These are phyloP conservation scores for Meyerozyma carpophila DNA, from an alignment of 1,139 yeast species.

Conservation along the genomic window DNA sequence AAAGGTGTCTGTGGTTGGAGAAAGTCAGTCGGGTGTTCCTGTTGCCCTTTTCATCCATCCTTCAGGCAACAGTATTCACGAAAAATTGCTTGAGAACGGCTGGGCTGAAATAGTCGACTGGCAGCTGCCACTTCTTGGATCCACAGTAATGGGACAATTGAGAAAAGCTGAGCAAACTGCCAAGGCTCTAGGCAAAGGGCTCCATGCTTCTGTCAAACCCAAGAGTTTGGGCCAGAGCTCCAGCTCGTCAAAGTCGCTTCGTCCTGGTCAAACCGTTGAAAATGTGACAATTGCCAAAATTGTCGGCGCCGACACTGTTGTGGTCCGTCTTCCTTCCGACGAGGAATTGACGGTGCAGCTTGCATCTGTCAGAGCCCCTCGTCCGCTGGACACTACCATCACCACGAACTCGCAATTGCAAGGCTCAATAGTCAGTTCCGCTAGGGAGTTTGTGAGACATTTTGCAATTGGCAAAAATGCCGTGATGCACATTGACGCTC, in stretches of 20 bases:
- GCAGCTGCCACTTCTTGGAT: constrained; percentile 73
- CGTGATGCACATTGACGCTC: constrained; percentile 55
- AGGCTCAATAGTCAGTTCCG: constrained; percentile 52
- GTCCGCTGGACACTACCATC: constrained; percentile 52
- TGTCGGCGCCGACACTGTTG: constrained; percentile 65
- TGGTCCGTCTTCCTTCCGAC: constrained; percentile 43
- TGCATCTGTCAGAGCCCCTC: constrained; percentile 71
- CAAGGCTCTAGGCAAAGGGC: constrained; percentile 54
- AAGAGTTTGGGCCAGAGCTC: constrained; percentile 12
- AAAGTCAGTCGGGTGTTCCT: constrained; percentile 58
- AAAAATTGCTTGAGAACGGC: constrained; percentile 62
- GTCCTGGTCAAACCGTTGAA: constrained; percentile 44
- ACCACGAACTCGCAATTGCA: constrained; percentile 35
- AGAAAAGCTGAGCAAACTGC: constrained; percentile 68
- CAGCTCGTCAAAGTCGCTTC: constrained; percentile 17
- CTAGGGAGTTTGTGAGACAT: constrained; percentile 69
- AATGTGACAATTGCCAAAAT: constrained; percentile 56
- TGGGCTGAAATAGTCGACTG: constrained; percentile 75
- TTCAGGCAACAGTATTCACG: constrained; percentile 65
- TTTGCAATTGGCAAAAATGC: constrained; percentile 68
- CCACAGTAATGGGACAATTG: constrained; percentile 53
- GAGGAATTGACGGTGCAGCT: constrained; percentile 61
- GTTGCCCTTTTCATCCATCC: constrained; percentile 62
- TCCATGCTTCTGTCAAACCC: constrained; percentile 44
- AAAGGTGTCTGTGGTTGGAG: constrained; percentile 54